Percentiles rank a stretch among this genome's conserved stretches.
phyloP scores from a whole-genome alignment of 805 yeast genomes.

The Pichia rugopelliculosa region DNA sequence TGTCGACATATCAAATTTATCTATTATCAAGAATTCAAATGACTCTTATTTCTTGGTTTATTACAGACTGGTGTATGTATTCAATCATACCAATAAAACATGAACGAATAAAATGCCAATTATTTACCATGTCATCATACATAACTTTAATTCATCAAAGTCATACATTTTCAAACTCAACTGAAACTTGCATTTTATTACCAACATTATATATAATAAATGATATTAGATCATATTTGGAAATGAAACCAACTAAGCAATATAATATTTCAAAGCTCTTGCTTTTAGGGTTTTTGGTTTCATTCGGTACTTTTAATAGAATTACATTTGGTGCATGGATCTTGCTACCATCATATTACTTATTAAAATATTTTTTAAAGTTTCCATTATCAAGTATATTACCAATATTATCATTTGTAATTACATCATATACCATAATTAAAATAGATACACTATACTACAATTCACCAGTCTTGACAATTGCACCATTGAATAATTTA shows the following conservation, averaged over 20 bases:
- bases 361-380: constrained; percentile 36
- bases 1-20: constrained; percentile 44
- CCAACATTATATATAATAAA: constrained; percentile 44
- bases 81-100: constrained; percentile 28
- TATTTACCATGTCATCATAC: constrained; percentile 51
- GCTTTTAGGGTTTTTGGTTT: constrained; percentile 41
- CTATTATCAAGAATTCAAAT: constrained; percentile 45
- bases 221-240: constrained; percentile 19
- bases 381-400: constrained; percentile 29
- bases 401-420: constrained; percentile 30
- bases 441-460: constrained; percentile 44
- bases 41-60: constrained; percentile 26
- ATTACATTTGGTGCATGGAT: constrained; percentile 77
- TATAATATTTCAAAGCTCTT: constrained; percentile 15
- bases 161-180: constrained; percentile 82
- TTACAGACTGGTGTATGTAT: constrained; percentile 26
- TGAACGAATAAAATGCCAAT: constrained; percentile 34
- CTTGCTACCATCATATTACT: constrained; percentile 47
- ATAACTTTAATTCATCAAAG: constrained; percentile 73
- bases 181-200: constrained; percentile 59
- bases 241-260: neutral
- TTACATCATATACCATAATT: constrained; percentile 34
- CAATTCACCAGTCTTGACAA: constrained; percentile 27
- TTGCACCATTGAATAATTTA: constrained; percentile 75
- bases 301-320: constrained; percentile 77